phyloP scores from a whole-genome alignment of 305 asterid species.

The Fraxinus greggii region DNA sequence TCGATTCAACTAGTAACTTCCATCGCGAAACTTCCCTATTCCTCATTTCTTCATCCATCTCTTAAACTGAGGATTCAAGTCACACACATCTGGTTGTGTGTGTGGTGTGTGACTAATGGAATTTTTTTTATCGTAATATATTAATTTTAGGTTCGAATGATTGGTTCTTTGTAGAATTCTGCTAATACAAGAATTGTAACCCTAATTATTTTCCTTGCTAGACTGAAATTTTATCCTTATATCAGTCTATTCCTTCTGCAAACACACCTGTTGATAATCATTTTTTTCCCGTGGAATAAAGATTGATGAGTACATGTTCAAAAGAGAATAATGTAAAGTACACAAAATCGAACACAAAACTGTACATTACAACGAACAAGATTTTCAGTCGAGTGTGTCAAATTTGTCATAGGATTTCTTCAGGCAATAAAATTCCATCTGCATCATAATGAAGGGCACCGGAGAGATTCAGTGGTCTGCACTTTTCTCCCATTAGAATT shows the following conservation, averaged over 20 bases:
- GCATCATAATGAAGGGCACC: slow-evolving; percentile 59
- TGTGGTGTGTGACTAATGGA: not conserved
- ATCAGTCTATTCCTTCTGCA: not conserved
- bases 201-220: not conserved
- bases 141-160: not conserved
- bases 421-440: slow-evolving; percentile 51
- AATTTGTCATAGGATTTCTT: slow-evolving; percentile 25
- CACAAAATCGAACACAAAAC: not conserved
- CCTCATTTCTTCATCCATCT: not conserved
- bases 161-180: not conserved
- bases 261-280: not conserved
- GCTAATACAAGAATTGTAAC: not conserved
- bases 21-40: not conserved
- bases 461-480: slow-evolving; percentile 52
- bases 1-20: not conserved
- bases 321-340: not conserved
- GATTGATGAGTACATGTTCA: not conserved
- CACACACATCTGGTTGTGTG: not conserved
- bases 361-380: not conserved
- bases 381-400: not conserved
- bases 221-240: not conserved
- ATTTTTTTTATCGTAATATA: not conserved
- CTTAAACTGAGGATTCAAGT: not conserved
- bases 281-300: not conserved
- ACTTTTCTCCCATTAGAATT: slow-evolving; percentile 66